Evolutionary conservation across 352 stramenopile genomes (phyloP).

Genomic region (Phytopythium delawarense): DNA sequence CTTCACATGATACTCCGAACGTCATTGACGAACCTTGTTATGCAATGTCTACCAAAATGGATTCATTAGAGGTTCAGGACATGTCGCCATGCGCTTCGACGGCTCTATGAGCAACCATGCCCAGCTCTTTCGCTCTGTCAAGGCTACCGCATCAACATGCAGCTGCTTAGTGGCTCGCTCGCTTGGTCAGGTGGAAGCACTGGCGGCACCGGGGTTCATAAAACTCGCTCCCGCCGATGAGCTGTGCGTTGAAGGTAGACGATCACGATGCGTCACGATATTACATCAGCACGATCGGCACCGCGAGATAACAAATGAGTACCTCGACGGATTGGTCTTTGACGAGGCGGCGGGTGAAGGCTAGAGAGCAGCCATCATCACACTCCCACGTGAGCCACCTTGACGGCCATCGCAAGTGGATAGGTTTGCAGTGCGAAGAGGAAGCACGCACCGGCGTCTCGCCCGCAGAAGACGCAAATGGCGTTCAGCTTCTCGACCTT

Average conservation of each 20-base stretch:
- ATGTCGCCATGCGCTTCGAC: background rate
- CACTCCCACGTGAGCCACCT: background rate
- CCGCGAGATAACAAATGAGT: background rate
- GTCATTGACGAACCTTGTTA: background rate
- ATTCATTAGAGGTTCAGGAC: background rate
- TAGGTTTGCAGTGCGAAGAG: background rate
- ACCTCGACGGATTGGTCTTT: slow-evolving; percentile 71
- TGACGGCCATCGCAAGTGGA: background rate
- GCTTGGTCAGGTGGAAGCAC: slow-evolving; percentile 44
- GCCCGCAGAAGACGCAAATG: slow-evolving; percentile 75
- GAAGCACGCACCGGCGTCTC: slow-evolving; percentile 43
- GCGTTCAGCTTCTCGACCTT: slow-evolving; percentile 83
- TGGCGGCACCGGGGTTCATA: slow-evolving; percentile 78
- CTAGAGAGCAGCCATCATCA: slow-evolving; percentile 15
- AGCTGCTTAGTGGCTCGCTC: background rate
- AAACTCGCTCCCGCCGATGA: slow-evolving; percentile 74
- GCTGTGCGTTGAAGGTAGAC: slow-evolving; percentile 20
- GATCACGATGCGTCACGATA: background rate
- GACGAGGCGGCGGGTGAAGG: slow-evolving; percentile 73
- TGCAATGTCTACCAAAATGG: background rate
- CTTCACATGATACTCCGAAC: too few relatives aligned
- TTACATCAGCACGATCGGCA: background rate
- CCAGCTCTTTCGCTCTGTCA: background rate
- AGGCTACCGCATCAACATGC: too few relatives aligned
- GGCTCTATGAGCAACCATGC: background rate